These are phyloP conservation scores for Sporothrix euskadiensis DNA, from an alignment of 2,329 filamentous ascomycete species.

Conservation along the genomic window DNA sequence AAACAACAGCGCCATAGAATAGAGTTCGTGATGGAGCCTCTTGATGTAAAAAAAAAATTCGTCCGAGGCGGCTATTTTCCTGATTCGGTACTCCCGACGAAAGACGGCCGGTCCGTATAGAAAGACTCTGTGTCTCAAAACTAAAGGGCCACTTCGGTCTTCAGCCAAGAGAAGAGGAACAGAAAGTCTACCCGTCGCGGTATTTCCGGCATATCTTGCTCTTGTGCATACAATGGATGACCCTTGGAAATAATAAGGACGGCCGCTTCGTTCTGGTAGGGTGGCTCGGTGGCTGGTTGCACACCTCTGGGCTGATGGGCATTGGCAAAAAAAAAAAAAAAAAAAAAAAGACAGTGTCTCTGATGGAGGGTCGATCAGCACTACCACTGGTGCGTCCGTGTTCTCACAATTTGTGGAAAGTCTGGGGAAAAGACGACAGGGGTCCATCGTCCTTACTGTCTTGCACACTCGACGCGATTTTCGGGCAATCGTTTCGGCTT, in stretches of 20 bases:
- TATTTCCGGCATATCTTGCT: not conserved
- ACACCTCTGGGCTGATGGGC: not conserved
- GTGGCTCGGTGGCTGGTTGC: not conserved
- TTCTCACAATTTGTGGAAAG: conserved; percentile 21
- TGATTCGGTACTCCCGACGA: not conserved
- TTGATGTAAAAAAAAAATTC: not conserved
- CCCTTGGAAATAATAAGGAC: not conserved
- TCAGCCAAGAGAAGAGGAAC: not conserved
- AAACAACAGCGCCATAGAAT: not conserved
- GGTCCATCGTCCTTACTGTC: not conserved
- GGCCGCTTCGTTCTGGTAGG: not conserved
- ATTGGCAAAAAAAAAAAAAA: not conserved
- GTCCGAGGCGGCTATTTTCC: not conserved
- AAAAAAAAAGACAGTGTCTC: not conserved
- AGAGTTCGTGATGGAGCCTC: not conserved
- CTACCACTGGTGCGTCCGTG: conserved; percentile 13
- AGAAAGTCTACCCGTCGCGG: not conserved
- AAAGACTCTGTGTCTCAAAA: not conserved
- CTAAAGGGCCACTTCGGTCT: not conserved
- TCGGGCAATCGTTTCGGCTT: conserved; percentile 8
- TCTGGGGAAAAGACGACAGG: conserved; percentile 30
- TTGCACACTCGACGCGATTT: not conserved
- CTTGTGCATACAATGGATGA: not conserved
- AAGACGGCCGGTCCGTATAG: not conserved
- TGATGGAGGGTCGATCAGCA: conserved; percentile 24